Conservation (phyloP, 2,329 filamentous ascomycete species). For the Teratosphaeria gauchensis region DNA sequence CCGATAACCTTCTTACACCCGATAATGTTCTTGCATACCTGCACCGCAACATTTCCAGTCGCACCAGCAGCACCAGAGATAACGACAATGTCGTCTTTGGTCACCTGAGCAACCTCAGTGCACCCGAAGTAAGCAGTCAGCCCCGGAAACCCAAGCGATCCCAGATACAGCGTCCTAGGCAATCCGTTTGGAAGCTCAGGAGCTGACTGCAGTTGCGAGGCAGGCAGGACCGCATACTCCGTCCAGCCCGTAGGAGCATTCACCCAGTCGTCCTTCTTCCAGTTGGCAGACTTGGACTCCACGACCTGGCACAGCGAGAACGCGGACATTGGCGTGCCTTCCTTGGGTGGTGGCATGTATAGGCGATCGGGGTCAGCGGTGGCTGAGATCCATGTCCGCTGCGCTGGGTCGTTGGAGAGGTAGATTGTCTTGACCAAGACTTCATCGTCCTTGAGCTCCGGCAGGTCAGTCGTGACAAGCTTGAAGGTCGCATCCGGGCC, state of each 20-base stretch:
- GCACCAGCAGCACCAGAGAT: constrained; percentile 70
- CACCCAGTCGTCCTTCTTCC: constrained; percentile 28
- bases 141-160: constrained; percentile 50
- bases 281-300: constrained; percentile 22
- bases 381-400: constrained; percentile 38
- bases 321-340: constrained; percentile 32
- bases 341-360: constrained; percentile 37
- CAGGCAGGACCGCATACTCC: constrained; percentile 30
- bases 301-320: constrained; percentile 30
- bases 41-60: constrained; percentile 65
- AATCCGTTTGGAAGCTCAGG: constrained; percentile 15
- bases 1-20: constrained; percentile 57
- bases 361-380: constrained; percentile 30
- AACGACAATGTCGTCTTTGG: constrained; percentile 63
- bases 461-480: constrained; percentile 21
- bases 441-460: constrained; percentile 27
- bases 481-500: constrained; percentile 33
- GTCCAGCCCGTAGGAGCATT: constrained; percentile 28
- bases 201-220: constrained; percentile 12
- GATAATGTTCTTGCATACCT: constrained; percentile 58
- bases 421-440: constrained; percentile 39
- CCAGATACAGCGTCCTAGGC: constrained; percentile 19
- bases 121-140: constrained; percentile 71
- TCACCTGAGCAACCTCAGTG: constrained; percentile 56
- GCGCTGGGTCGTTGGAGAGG: constrained; percentile 45